These are phyloP conservation scores for Cyberlindnera meyerae DNA, from an alignment of 805 yeast genomes.

Conservation along the genomic window DNA sequence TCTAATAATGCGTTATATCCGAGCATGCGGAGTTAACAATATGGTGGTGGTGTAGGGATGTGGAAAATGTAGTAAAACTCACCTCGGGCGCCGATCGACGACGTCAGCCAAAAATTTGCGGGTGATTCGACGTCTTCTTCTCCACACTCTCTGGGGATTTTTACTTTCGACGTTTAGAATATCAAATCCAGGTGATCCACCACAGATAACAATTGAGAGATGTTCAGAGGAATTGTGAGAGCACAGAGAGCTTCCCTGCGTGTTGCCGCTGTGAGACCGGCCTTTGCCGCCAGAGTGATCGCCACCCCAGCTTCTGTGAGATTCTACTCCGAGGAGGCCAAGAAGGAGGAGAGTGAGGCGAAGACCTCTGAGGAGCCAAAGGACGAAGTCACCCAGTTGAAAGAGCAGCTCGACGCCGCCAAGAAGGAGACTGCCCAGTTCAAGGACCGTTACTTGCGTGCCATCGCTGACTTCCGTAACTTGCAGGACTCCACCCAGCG, in stretches of 20 bases:
- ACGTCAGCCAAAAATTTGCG: too few relatives aligned
- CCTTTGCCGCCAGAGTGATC: constrained; percentile 7
- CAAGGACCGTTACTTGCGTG: constrained; percentile 25
- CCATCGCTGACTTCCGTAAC: constrained; percentile 28
- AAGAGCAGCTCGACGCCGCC: constrained; percentile 19
- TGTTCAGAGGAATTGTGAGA: constrained; percentile 22
- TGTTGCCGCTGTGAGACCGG: constrained; percentile 6
- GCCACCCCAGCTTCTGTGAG: constrained; percentile 13
- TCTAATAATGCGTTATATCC: too few relatives aligned
- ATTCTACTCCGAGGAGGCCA: constrained; percentile 27
- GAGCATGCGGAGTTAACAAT: too few relatives aligned
- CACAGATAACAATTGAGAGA: too few relatives aligned
- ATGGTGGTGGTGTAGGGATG: not conserved
- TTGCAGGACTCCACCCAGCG: constrained; percentile 28
- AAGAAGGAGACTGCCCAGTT: constrained; percentile 26
- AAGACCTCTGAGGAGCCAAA: constrained; percentile 18
- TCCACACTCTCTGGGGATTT: too few relatives aligned
- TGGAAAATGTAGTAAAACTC: too few relatives aligned
- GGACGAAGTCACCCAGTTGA: constrained; percentile 20
- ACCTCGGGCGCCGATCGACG: not conserved
- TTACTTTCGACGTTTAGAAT: too few relatives aligned
- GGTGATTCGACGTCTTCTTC: too few relatives aligned
- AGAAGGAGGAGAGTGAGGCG: constrained; percentile 16
- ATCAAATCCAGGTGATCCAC: too few relatives aligned
- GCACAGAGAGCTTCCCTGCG: constrained; percentile 11